Evolutionary conservation across 371 early-diverging fungal species (phyloP).

Genomic region (Mortierella sp.): DNA sequence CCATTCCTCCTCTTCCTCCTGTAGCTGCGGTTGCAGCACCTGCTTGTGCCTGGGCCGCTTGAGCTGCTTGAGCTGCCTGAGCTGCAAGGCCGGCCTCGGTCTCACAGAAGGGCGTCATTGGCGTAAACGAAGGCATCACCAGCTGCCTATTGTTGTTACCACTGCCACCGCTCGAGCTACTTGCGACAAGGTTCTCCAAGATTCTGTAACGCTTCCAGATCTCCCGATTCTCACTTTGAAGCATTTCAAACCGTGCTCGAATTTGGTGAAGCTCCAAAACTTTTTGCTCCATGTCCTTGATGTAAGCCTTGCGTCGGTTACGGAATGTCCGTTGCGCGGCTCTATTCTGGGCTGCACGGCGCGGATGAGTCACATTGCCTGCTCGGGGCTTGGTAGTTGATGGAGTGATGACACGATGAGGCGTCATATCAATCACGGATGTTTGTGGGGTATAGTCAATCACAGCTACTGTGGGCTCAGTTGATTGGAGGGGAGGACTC

Average conservation of each 20-base stretch:
- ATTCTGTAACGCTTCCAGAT: conserved; percentile 28
- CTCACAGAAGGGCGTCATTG: conserved; percentile 24
- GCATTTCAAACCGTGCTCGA: conserved; percentile 2
- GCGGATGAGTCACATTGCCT: conserved; percentile 44
- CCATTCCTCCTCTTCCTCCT: neutral
- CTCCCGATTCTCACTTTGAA: conserved; percentile 39
- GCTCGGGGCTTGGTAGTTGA: neutral
- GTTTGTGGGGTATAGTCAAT: neutral
- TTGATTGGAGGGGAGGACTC: conserved; percentile 1
- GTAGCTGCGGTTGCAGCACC: conserved; percentile 4
- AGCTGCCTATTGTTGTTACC: neutral
- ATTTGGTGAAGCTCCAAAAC: conserved; percentile 51
- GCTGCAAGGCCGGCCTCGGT: conserved; percentile 24
- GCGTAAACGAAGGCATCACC: conserved; percentile 17
- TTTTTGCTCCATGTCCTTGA: conserved; percentile 68
- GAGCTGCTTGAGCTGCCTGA: neutral
- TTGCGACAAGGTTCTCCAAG: conserved; percentile 18
- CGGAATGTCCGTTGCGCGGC: conserved; percentile 78
- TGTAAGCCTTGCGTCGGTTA: conserved; percentile 73
- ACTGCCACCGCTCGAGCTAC: too few relatives aligned
- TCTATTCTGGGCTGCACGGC: conserved; percentile 73
- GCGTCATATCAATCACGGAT: too few relatives aligned
- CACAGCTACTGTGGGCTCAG: too few relatives aligned
- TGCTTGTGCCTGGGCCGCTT: neutral
- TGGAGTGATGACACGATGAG: neutral